These are phyloP conservation scores for Dissophora globulifera DNA, from an alignment of 192 early-diverging fungal species.

Conservation along the genomic window DNA sequence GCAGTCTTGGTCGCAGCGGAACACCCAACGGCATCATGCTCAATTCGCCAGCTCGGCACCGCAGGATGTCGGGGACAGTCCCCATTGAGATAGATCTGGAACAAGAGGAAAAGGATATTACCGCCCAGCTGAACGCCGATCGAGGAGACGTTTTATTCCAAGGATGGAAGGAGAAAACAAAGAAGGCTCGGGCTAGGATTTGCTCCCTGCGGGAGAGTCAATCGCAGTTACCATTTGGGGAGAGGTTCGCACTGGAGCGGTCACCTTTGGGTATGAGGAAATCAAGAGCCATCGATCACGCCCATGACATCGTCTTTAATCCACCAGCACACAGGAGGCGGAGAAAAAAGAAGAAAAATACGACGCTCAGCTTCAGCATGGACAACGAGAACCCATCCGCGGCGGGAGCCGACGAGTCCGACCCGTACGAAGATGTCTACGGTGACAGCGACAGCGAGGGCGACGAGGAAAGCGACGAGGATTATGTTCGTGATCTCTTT, in stretches of 20 bases:
- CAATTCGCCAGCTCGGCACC: conserved; percentile 22
- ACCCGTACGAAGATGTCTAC: conserved; percentile 52
- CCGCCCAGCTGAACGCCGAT: conserved; percentile 65
- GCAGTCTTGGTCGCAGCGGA: conserved; percentile 18
- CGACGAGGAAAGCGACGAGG: conserved; percentile 55
- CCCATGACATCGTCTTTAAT: conserved; percentile 50
- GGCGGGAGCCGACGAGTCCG: conserved; percentile 7
- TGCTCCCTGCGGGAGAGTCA: conserved; percentile 55
- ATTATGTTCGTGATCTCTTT: conserved; percentile 47
- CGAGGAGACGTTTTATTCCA: conserved; percentile 64
- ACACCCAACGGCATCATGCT: conserved; percentile 29
- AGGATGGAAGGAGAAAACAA: conserved; percentile 66
- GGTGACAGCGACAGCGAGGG: conserved; percentile 30
- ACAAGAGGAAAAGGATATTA: conserved; percentile 50
- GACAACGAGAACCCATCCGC: conserved; percentile 9
- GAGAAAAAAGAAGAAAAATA: conserved; percentile 47
- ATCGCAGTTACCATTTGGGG: conserved; percentile 62
- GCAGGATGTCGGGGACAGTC: conserved; percentile 32
- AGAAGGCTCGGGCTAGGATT: conserved; percentile 59
- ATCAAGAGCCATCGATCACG: conserved; percentile 58
- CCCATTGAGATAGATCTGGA: conserved; percentile 52
- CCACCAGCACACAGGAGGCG: conserved; percentile 6
- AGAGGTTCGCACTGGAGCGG: conserved; percentile 63
- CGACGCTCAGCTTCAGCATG: conserved; percentile 11
- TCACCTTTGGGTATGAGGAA: conserved; percentile 70